Evolutionary conservation across 768 basidiomycete species (phyloP), one percentile per base, ranked within the genome.

Genomic region (Boletus tomentosulus): DNA sequence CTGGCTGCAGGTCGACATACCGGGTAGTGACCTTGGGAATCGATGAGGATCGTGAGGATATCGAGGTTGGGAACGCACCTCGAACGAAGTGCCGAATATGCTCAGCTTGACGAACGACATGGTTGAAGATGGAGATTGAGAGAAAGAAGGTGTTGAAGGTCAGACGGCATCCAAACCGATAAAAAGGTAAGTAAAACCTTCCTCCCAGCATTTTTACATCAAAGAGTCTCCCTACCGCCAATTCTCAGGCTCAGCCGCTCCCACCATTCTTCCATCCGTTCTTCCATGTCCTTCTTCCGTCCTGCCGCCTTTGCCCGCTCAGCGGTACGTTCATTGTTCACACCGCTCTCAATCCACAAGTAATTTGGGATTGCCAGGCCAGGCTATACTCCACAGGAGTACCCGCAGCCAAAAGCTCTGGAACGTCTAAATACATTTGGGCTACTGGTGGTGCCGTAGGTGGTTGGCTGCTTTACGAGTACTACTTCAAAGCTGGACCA

Each of bases 1-100:
- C 96, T 28, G 96, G 96, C 67, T 98, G 96, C 11, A 99, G 86
- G 76, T 99, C 97, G 70, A 97, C 89, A 89, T 99, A 99, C 66
- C 97, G 84, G 53, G 94, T 98, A 24, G 95, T 97, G 54, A 98
- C 95, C 89, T 97, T 69, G 39, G 66, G 54, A 59, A 57, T 53
- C 56, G 54, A 53, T 37, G 46, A 46, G 50, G 45, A 62, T 63
- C 60, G 48, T 55, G 43, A 57, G 50, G 31, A 27, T n/a, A 64
- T 68, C 60, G 49, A 39, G 51, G 42, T 34, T 43, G 16, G 48
- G n/a, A 46, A 65, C 74, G 51, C 50, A 88, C 92, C 84, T 96
- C 93, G 74, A 96, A 95, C 51, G 95, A 97, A 58, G 96, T 99
- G 45, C 94, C 95, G 64, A 98, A 98, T 75, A 98, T 98, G 74